A percentile compares a stretch with the other conserved stretches of the same genome.
Conservation (phyloP, 257 asterid genomes). For the Nicotiana tabacum region DNA sequence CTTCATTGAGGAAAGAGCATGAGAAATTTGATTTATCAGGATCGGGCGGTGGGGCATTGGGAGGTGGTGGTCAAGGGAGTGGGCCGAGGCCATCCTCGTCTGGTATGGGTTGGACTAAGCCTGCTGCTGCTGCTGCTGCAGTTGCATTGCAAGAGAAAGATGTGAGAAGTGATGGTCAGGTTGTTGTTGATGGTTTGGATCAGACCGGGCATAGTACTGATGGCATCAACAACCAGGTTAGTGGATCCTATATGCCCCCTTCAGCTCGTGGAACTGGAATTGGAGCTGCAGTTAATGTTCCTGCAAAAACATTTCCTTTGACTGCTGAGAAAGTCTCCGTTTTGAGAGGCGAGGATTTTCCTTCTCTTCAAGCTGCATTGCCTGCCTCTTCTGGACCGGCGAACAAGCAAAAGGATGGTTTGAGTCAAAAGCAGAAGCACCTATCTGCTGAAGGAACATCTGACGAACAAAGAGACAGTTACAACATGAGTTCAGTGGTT, state of each 20-base stretch:
- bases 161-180: slow-evolving; percentile 33
- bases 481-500: slow-evolving; percentile 37
- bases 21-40: slow-evolving; percentile 67
- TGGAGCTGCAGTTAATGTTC: slow-evolving; percentile 30
- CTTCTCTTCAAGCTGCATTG: slow-evolving; percentile 83
- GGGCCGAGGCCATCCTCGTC: slow-evolving; percentile 79
- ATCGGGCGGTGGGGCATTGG: slow-evolving; percentile 44
- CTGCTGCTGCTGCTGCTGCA: slow-evolving; percentile 30
- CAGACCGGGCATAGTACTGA: slow-evolving; percentile 27
- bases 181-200: slow-evolving; percentile 32
- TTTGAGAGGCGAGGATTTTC: slow-evolving; percentile 98
- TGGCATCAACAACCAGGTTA: slow-evolving; percentile 32
- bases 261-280: slow-evolving; percentile 53
- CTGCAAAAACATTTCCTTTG: slow-evolving; percentile 35
- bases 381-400: slow-evolving; percentile 63
- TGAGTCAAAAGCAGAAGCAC: slow-evolving; percentile 60
- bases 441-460: slow-evolving; percentile 34
- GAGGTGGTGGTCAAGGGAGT: slow-evolving; percentile 56
- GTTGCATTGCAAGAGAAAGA: slow-evolving; percentile 39
- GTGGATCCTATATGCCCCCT: slow-evolving; percentile 72
- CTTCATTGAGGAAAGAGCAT: slow-evolving; percentile 92
- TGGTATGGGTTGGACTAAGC: slow-evolving; percentile 92
- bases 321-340: slow-evolving; percentile 57
- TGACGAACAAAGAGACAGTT: slow-evolving; percentile 40
- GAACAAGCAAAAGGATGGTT: slow-evolving; percentile 61